Evolutionary conservation across 768 basidiomycete genomes (phyloP).

Genomic region (Exidia glandulosa): DNA sequence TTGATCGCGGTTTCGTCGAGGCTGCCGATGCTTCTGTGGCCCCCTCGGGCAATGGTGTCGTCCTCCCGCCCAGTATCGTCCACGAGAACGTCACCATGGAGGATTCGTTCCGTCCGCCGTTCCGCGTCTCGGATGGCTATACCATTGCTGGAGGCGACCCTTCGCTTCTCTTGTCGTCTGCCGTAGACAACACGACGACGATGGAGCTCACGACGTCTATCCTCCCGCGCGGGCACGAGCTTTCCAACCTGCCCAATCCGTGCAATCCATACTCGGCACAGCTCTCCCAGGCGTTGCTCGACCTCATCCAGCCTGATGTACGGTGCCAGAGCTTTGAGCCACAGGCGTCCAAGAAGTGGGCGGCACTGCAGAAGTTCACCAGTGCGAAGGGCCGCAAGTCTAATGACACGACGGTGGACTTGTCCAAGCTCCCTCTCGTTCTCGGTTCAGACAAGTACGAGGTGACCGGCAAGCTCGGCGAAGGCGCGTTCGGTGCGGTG

Average conservation of each 20-base stretch:
- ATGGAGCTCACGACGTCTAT: constrained; percentile 56
- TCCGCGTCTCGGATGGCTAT: constrained; percentile 1
- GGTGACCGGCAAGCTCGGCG: constrained; percentile 81
- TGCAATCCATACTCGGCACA: constrained; percentile 75
- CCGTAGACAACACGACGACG: constrained; percentile 2
- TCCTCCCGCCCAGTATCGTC: not conserved
- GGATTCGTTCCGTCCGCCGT: constrained; percentile 26
- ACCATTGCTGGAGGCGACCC: constrained; percentile 20
- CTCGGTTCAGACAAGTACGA: constrained; percentile 57
- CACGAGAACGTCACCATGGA: constrained; percentile 7
- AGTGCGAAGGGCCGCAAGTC: constrained; percentile 24
- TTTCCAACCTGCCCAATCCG: constrained; percentile 69
- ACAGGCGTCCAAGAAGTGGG: not conserved
- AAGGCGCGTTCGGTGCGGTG: constrained; percentile 95
- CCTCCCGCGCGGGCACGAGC: constrained; percentile 36
- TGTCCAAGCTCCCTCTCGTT: constrained; percentile 35
- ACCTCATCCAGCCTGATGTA: constrained; percentile 46
- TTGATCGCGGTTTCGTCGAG: not conserved
- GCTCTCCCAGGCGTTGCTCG: constrained; percentile 53
- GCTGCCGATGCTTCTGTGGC: not conserved
- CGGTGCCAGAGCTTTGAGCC: not conserved
- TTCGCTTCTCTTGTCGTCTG: not conserved
- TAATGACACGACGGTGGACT: constrained; percentile 13
- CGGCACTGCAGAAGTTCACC: constrained; percentile 47
- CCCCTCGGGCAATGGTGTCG: not conserved